Conservation (phyloP, 2,329 filamentous ascomycete genomes). For the Triangularia verruculosa region DNA sequence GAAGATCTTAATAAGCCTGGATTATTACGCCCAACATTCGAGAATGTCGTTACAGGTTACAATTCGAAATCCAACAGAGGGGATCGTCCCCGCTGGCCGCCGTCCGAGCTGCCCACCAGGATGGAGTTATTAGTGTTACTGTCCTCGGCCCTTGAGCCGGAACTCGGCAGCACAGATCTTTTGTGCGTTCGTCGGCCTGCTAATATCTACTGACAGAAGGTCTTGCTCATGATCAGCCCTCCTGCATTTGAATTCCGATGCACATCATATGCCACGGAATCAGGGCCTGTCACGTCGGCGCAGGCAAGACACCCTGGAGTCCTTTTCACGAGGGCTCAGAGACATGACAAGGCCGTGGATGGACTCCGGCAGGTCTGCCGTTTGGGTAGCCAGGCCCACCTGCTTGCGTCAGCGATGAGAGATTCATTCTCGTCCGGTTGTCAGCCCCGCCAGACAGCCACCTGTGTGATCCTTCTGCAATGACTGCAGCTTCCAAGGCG, state of each 20-base stretch:
- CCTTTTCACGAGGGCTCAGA: neutral
- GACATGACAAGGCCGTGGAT: neutral
- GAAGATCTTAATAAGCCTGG: slow-evolving; percentile 10
- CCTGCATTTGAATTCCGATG: slow-evolving; percentile 15
- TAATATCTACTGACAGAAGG: no score
- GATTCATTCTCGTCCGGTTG: neutral
- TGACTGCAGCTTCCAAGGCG: slow-evolving; percentile 13
- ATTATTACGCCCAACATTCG: slow-evolving; percentile 1
- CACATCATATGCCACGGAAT: slow-evolving; percentile 22
- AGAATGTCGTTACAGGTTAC: neutral
- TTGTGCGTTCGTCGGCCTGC: neutral
- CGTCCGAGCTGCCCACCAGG: neutral
- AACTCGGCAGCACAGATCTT: slow-evolving; percentile 1
- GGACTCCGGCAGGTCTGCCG: neutral
- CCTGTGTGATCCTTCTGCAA: slow-evolving; percentile 12
- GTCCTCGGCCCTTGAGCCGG: neutral
- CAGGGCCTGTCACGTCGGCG: slow-evolving; percentile 16
- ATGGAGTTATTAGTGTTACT: neutral
- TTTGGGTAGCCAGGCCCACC: slow-evolving; percentile 1
- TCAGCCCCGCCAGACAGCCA: slow-evolving; percentile 2
- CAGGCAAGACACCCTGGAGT: slow-evolving; percentile 1
- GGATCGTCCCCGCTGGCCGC: neutral
- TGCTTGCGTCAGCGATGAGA: neutral
- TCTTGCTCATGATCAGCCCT: neutral
- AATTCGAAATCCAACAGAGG: neutral